These are phyloP conservation scores for Rhododendron ovatum DNA, from an alignment of 148 eudicot species.

Conservation along the genomic window DNA sequence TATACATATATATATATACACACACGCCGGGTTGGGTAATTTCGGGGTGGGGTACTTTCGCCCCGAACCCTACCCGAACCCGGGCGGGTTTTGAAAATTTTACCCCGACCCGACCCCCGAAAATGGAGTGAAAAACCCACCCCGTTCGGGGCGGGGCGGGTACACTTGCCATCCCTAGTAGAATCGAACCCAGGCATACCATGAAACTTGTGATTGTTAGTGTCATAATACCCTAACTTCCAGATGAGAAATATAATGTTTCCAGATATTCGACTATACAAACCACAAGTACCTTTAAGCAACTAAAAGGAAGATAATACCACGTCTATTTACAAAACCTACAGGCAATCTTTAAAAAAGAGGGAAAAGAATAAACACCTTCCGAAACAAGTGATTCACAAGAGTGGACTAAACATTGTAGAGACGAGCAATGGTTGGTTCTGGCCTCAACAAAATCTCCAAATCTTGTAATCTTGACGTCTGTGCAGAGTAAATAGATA, in stretches of 20 bases:
- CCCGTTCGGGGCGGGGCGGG: no score
- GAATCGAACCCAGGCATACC: not conserved
- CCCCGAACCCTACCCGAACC: no score
- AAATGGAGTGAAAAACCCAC: no score
- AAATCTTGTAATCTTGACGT: constrained; percentile 57
- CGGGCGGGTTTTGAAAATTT: no score
- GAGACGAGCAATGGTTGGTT: constrained; percentile 54
- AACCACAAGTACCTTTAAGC: not conserved
- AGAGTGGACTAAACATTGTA: constrained; percentile 49
- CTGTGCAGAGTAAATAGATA: constrained; percentile 25
- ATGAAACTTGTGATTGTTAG: not conserved
- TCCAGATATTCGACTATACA: not conserved
- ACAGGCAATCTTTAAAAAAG: not conserved
- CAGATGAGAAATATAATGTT: not conserved
- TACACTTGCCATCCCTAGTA: no score
- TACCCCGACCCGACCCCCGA: no score
- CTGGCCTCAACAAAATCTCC: constrained; percentile 60
- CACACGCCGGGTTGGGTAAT: no score
- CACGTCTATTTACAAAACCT: not conserved
- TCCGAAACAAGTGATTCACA: constrained; percentile 31
- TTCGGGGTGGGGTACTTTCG: no score
- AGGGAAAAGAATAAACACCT: constrained; percentile 34
- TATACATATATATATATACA: no score
- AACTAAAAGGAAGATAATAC: not conserved
- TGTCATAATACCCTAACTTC: not conserved